Evolutionary conservation across 1,284 basidiomycete genomes (phyloP).

Genomic region (Ganoderma boninense): DNA sequence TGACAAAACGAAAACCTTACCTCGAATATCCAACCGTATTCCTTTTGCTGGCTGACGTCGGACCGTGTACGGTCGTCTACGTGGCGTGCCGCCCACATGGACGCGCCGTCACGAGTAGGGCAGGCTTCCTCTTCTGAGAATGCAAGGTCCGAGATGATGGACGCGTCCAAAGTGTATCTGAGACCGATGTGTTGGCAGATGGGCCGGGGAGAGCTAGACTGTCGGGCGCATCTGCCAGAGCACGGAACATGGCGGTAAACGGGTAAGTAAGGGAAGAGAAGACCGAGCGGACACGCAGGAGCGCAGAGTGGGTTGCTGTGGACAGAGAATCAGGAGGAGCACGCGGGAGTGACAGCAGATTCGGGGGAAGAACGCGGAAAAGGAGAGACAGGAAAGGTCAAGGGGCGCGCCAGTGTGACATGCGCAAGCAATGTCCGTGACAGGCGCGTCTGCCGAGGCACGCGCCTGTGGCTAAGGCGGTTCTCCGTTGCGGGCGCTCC

Average conservation of each 20-base stretch:
- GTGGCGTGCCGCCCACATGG: constrained; percentile 12
- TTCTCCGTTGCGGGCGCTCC: constrained; percentile 12
- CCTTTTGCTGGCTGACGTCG: neutral
- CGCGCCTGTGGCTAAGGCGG: constrained; percentile 5
- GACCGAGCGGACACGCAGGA: neutral
- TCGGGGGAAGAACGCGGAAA: constrained; percentile 14
- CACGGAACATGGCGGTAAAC: neutral
- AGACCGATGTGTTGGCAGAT: neutral
- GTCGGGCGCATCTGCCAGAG: neutral
- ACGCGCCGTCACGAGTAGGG: neutral
- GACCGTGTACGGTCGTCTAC: neutral
- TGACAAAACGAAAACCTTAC: neutral
- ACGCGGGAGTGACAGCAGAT: neutral
- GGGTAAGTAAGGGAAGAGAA: neutral
- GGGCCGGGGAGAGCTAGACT: neutral
- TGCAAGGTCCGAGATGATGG: constrained; percentile 8
- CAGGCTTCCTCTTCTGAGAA: constrained; percentile 1
- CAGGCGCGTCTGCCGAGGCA: constrained; percentile 8
- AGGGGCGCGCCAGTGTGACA: constrained; percentile 22
- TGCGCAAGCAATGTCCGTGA: constrained; percentile 9
- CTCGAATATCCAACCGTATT: neutral
- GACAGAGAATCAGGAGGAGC: neutral
- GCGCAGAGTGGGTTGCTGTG: neutral
- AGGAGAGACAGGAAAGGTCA: constrained; percentile 11
- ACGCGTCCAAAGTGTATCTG: constrained; percentile 5